Percentiles rank a stretch among this genome's conserved stretches.
Evolutionary conservation across 768 basidiomycete species (phyloP).

Genomic region (Panaeolus papilionaceus): DNA sequence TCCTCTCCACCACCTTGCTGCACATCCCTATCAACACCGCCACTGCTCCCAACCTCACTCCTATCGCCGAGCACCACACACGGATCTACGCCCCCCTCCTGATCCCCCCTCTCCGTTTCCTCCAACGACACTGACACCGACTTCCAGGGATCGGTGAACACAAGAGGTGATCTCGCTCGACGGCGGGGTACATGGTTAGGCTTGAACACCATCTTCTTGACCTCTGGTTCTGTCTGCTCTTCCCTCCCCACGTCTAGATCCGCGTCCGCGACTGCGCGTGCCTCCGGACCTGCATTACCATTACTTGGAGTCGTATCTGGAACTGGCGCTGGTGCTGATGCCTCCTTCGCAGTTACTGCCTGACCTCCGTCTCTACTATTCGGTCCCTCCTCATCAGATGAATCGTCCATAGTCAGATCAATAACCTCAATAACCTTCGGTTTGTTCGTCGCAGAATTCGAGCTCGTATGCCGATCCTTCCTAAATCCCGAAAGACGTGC

Average conservation of each 20-base stretch:
- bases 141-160: slow-evolving; percentile 4
- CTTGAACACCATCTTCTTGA: slow-evolving; percentile 10
- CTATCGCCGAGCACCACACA: background rate
- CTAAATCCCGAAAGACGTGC: background rate
- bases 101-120: background rate
- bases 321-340: background rate
- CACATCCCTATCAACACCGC: background rate
- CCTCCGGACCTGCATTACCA: background rate
- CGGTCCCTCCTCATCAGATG: background rate
- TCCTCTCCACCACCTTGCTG: background rate
- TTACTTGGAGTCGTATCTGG: background rate
- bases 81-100: background rate
- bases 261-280: too few relatives aligned
- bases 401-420: slow-evolving; percentile 5
- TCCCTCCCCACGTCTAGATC: background rate
- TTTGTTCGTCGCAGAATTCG: background rate
- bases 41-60: background rate
- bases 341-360: background rate
- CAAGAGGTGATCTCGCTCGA: background rate
- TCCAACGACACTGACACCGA: background rate
- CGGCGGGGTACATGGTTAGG: background rate
- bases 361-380: background rate
- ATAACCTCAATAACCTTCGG: background rate
- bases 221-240: background rate
- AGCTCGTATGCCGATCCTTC: background rate